Conservation (phyloP, 2,329 filamentous ascomycete species). For the Bisporella sp. region DNA sequence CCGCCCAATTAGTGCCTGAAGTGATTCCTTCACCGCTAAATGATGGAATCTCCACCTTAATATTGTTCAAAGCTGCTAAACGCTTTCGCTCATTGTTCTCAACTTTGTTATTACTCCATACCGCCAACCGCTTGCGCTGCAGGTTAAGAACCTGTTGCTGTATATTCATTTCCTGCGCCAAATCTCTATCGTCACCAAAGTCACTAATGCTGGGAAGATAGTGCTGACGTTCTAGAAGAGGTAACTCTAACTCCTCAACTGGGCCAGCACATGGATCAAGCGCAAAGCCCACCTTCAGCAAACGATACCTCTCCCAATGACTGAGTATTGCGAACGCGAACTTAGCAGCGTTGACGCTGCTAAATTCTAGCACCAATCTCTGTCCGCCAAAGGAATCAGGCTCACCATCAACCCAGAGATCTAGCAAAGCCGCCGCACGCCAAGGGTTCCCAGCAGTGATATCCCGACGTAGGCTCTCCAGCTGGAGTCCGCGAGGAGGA, state of each 20-base stretch:
- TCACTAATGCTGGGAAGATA: neutral
- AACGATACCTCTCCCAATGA: conserved; percentile 6
- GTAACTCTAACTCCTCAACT: conserved; percentile 16
- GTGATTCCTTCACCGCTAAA: conserved; percentile 9
- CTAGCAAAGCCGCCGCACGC: conserved; percentile 1
- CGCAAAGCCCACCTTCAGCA: conserved; percentile 10
- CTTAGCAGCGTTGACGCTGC: conserved; percentile 12
- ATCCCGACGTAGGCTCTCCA: conserved; percentile 1
- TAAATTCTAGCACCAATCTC: conserved; percentile 20
- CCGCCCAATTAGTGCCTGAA: conserved; percentile 15
- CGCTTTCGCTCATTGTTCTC: conserved; percentile 3
- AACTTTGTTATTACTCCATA: neutral
- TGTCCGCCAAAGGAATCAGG: neutral
- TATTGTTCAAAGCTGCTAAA: conserved; percentile 9
- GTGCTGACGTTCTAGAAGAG: neutral
- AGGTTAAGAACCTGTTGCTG: neutral
- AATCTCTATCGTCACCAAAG: neutral
- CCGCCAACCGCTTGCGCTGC: neutral
- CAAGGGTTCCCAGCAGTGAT: conserved; percentile 7
- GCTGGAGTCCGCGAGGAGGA: conserved; percentile 7
- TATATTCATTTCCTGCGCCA: neutral
- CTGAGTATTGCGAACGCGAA: conserved; percentile 12
- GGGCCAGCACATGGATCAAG: conserved; percentile 19
- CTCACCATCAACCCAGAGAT: conserved; percentile 16
- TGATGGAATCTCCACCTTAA: conserved; percentile 14